Evolutionary conservation across 192 early-diverging fungal genomes (phyloP).

Genomic region (Backusella macrospora): DNA sequence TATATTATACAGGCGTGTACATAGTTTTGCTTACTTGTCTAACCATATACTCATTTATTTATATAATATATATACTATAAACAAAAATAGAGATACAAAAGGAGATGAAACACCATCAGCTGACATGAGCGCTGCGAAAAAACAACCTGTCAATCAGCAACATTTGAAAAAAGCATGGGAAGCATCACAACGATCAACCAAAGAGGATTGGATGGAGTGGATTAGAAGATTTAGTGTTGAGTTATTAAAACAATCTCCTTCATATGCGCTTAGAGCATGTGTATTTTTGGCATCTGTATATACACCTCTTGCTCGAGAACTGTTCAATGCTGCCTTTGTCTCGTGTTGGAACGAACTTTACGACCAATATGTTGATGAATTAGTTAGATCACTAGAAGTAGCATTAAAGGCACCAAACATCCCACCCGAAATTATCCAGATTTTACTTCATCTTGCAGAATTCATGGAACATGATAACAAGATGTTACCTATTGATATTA

Average conservation of each 20-base stretch:
- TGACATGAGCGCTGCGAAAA: slow-evolving; percentile 60
- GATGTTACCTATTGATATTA: slow-evolving; percentile 90
- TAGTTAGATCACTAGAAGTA: slow-evolving; percentile 78
- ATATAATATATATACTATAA: neutral
- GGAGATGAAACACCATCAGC: slow-evolving; percentile 59
- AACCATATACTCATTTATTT: slow-evolving; percentile 10
- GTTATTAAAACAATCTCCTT: slow-evolving; percentile 95
- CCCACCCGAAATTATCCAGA: slow-evolving; percentile 92
- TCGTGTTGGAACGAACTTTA: slow-evolving; percentile 94
- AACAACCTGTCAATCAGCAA: slow-evolving; percentile 84
- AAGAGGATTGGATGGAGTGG: slow-evolving; percentile 97
- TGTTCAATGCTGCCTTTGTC: slow-evolving; percentile 97
- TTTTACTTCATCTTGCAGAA: slow-evolving; percentile 91
- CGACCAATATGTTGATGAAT: slow-evolving; percentile 89
- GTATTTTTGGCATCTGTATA: slow-evolving; percentile 80
- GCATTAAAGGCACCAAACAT: slow-evolving; percentile 81
- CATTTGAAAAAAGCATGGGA: slow-evolving; percentile 88
- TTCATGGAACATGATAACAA: slow-evolving; percentile 99
- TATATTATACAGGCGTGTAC: slow-evolving; percentile 1
- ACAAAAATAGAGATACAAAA: slow-evolving; percentile 33
- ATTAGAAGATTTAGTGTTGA: slow-evolving; percentile 88
- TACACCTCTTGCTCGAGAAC: slow-evolving; percentile 76
- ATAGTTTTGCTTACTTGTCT: no score
- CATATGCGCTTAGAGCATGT: slow-evolving; percentile 91
- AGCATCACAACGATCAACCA: slow-evolving; percentile 81